These are phyloP conservation scores for Marchantia paleacea DNA, from an alignment of 225 moss, liverwort and hornwort genomes.

Conservation along the genomic window DNA sequence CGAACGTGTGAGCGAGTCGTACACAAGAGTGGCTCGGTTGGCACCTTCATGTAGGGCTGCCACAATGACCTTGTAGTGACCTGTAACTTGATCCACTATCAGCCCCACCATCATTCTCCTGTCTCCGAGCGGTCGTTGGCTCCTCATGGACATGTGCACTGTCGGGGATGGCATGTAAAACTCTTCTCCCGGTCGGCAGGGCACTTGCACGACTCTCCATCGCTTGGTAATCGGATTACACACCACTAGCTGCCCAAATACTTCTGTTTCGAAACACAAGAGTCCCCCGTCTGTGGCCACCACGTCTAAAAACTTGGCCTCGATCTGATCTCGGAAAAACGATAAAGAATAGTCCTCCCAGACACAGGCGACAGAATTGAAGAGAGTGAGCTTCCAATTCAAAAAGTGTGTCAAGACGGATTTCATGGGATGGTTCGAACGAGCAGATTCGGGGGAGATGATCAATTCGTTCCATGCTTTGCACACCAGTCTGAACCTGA, in stretches of 20 bases:
- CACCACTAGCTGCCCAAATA: slow-evolving; percentile 32
- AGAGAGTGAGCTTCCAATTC: slow-evolving; percentile 35
- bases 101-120: slow-evolving; percentile 36
- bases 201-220: slow-evolving; percentile 36
- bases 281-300: slow-evolving; percentile 36
- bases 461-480: slow-evolving; percentile 40
- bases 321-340: slow-evolving; percentile 35
- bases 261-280: slow-evolving; percentile 36
- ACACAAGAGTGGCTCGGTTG: slow-evolving; percentile 27
- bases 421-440: slow-evolving; percentile 21
- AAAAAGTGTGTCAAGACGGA: slow-evolving; percentile 40
- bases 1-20: slow-evolving; percentile 29
- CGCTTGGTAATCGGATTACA: slow-evolving; percentile 41
- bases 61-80: slow-evolving; percentile 35
- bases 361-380: slow-evolving; percentile 29
- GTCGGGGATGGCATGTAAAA: slow-evolving; percentile 4
- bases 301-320: slow-evolving; percentile 26
- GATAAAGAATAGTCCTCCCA: slow-evolving; percentile 41
- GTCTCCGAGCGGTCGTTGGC: slow-evolving; percentile 10
- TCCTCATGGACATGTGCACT: slow-evolving; percentile 11
- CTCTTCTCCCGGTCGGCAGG: slow-evolving; percentile 17
- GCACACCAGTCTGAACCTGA: slow-evolving; percentile 31
- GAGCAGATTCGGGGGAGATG: slow-evolving; percentile 30
- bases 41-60: slow-evolving; percentile 30
- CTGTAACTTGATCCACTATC: slow-evolving; percentile 31